Evolutionary conservation across 2,329 filamentous ascomycete species (phyloP), one percentile per base, ranked within the genome.

Genomic region (Zalaria obscura): DNA sequence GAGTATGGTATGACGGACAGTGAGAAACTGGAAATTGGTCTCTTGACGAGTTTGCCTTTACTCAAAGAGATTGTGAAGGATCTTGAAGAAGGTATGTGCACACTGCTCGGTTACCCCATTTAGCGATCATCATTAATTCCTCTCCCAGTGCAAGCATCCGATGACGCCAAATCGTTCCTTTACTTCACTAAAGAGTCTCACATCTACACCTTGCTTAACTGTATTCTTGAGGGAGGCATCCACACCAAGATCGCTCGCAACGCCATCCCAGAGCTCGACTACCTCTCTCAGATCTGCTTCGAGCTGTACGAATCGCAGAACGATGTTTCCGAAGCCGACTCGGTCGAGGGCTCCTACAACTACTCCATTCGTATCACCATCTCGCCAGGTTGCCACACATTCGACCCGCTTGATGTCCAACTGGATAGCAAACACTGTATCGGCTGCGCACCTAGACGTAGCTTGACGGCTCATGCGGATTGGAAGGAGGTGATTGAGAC

Each of bases 141-240:
- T 28, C 27, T 35, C 32, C 27, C 25, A 38, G 86, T 96, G 62
- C 91, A 98, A 63, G 89, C 91, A 3, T 93, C 85, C 0, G 81
- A 89, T 40, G 84, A 93, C 50, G 87, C 88, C 36, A 95, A 95
- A 58, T 89, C 83, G 2, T 96, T 96, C 68, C 85, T 96, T 64
- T 98, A 98, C 66, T 98, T 98, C 62, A 98, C 91, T 48, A 98
- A 98, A 62, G 91, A 98, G 63, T 94, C 86, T 1, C 91, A 98
- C 60, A 95, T 98, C 48, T 98, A 98, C 66, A 98, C 91, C 4
- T 73, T 98, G 4, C 75, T 98, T 44, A 98, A 98, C 61, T 96
- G 89, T 60, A 96, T 98, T 51, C 75, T 98, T 26, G 91, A 98
- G 60, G 91, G 93, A 46, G 93, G 91, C 27, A 84, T 98, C 49